phyloP scores from a whole-genome alignment of 495 filamentous ascomycete species.

The Barbatosphaeria neglecta region DNA sequence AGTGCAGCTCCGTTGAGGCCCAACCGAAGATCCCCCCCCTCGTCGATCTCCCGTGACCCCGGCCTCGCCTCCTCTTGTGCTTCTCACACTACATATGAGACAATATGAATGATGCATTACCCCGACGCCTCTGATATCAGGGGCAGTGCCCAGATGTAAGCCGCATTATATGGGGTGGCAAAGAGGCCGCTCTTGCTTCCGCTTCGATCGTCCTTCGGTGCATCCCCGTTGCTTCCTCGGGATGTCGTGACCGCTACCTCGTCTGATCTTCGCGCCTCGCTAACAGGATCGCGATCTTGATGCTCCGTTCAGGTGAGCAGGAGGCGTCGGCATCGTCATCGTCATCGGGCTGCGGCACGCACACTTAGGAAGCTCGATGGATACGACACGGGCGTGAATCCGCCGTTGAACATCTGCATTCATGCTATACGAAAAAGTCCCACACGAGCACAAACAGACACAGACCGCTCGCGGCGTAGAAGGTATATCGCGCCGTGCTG shows the following conservation, averaged over 20 bases:
- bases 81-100: too few species aligned
- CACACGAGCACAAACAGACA: conserved; percentile 78
- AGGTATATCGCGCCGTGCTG: conserved; percentile 80
- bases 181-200: too few species aligned
- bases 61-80: neutral
- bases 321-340: neutral
- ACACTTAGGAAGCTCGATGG: neutral
- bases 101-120: too few species aligned
- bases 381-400: neutral
- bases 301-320: too few species aligned
- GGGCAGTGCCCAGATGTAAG: neutral
- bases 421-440: conserved; percentile 71
- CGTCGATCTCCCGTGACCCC: too few species aligned
- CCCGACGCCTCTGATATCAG: neutral
- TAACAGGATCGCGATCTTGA: too few species aligned
- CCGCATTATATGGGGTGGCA: too few species aligned
- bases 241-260: too few species aligned
- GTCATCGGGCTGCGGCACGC: neutral
- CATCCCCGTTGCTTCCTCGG: too few species aligned
- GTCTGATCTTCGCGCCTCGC: too few species aligned
- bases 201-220: too few species aligned
- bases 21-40: neutral
- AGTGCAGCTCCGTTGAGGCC: neutral
- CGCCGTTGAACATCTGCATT: neutral
- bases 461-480: conserved; percentile 73